Conservation (phyloP, 768 basidiomycete genomes). For the Boletus subcaerulescens region DNA sequence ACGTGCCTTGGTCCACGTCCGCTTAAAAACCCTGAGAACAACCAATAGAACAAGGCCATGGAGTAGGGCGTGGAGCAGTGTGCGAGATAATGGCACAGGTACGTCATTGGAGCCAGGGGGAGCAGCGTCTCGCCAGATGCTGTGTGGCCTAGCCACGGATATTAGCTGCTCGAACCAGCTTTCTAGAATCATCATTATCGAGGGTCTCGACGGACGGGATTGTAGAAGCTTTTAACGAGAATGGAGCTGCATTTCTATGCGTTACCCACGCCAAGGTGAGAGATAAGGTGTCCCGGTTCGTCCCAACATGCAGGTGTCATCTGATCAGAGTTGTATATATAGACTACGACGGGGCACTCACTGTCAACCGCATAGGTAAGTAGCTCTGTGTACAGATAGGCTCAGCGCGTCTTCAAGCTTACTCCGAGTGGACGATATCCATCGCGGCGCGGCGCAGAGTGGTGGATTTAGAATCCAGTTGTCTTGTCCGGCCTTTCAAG, state of each 20-base stretch:
- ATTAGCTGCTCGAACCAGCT: conserved; percentile 9
- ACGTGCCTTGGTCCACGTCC: conserved; percentile 5
- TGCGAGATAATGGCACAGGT: conserved; percentile 4
- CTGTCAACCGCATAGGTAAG: too few species aligned
- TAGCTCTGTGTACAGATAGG: too few species aligned
- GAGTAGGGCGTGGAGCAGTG: conserved; percentile 18
- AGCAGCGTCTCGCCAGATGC: neutral
- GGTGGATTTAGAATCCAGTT: too few species aligned
- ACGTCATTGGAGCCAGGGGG: conserved; percentile 22
- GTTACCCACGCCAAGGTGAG: neutral
- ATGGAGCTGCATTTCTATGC: neutral
- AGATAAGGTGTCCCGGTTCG: neutral
- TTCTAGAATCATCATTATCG: conserved; percentile 7
- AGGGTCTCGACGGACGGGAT: neutral
- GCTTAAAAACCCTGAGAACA: conserved; percentile 9
- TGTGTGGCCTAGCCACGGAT: conserved; percentile 2
- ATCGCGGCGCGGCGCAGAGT: too few species aligned
- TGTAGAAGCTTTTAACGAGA: neutral
- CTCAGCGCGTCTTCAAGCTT: too few species aligned
- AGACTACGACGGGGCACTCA: too few species aligned
- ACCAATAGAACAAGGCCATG: conserved; percentile 10
- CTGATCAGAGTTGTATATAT: neutral
- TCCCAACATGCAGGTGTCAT: neutral
- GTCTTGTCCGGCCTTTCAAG: too few species aligned
- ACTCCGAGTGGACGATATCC: too few species aligned